These are phyloP conservation scores for Amylocystis lapponica DNA, from an alignment of 768 basidiomycete species.

Conservation along the genomic window DNA sequence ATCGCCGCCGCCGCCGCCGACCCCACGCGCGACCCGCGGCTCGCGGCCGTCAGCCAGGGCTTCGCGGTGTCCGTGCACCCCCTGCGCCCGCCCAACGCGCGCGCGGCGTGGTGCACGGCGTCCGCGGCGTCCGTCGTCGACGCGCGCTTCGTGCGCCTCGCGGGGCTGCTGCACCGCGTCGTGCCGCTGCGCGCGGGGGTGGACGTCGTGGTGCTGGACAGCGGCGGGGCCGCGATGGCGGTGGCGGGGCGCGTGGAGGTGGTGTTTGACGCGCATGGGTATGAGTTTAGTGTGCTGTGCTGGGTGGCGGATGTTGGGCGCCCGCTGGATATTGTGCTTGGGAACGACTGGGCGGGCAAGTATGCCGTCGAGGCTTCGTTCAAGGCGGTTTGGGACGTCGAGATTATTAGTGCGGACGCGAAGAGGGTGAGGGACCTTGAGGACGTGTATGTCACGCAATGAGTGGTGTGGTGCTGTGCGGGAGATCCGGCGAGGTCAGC, in stretches of 20 bases:
- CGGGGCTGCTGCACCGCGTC: constrained; percentile 2
- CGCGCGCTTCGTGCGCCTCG: constrained; percentile 3
- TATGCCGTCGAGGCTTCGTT: not conserved
- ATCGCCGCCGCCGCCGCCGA: no score
- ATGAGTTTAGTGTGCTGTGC: constrained; percentile 1
- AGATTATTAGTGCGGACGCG: not conserved
- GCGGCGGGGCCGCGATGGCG: not conserved
- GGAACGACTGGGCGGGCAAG: not conserved
- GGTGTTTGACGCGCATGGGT: constrained; percentile 2
- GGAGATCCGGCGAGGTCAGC: no score
- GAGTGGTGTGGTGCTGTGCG: no score
- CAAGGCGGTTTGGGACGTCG: not conserved
- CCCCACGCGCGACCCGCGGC: constrained; percentile 1
- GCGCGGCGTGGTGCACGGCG: not conserved
- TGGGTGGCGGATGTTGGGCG: constrained; percentile 1
- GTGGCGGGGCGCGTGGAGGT: constrained; percentile 1
- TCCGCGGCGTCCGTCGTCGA: constrained; percentile 2
- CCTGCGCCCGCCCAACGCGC: constrained; percentile 4
- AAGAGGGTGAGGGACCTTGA: constrained; percentile 1
- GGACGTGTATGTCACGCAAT: constrained; percentile 2
- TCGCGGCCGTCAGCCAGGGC: not conserved
- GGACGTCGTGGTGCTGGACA: not conserved
- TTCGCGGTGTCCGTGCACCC: constrained; percentile 6
- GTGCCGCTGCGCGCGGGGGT: constrained; percentile 1
- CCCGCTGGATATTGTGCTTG: not conserved